Base-by-base conservation (phyloP, 2,329 filamentous ascomycete species). In the Mariannaea sp. region DNA sequence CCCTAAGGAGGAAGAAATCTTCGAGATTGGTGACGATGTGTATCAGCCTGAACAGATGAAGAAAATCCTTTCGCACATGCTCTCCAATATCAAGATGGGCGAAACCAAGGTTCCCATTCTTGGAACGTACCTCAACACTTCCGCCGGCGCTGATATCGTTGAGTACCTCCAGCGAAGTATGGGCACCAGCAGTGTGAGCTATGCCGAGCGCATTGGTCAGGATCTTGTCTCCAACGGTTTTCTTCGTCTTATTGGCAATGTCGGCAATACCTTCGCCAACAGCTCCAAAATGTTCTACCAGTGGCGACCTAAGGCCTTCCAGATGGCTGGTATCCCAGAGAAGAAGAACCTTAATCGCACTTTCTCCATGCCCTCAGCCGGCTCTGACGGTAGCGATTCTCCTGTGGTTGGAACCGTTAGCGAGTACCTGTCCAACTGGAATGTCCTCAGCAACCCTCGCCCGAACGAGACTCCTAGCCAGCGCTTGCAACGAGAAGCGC, bases 241-340 rank as follows among this genome's bases (percentile, higher is more conserved):
- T 69, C 77, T 99, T 67, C 86, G 94, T 45, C 79, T 99, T 47
- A 85, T 99, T 57, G 94, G 94, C 60, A 97, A 94, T 66, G 92
- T 99, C 48, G 94, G 94, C 56, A 97, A 84, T 74, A 90, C 88
- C 1, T 99, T 99, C 70, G 92, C 93, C 65, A 99, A 99, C 75
- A 97, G 92, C 79, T 96, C 92, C 60, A 91, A 89, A 74, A 89
- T 97, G 85, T 93, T 90, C 70, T 99, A 99, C 72, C 94, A 99
- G 72, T 99, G 94, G 94, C 88, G 91, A 49, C 85, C 92, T 7
- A 95, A 91, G 75, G 88, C 90, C 5, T 99, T 97, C 76, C 87
- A 95, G 68, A 72, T 94, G 51, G 87, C 91, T 20, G 93, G 92
- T 17, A 79, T 96, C 47, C 92, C 90, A 0, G 93, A 97, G 71